Evolutionary conservation across 164 flowering plant genomes (phyloP), one percentile per base, ranked within the genome.

Genomic region (Berberis vulgaris): DNA sequence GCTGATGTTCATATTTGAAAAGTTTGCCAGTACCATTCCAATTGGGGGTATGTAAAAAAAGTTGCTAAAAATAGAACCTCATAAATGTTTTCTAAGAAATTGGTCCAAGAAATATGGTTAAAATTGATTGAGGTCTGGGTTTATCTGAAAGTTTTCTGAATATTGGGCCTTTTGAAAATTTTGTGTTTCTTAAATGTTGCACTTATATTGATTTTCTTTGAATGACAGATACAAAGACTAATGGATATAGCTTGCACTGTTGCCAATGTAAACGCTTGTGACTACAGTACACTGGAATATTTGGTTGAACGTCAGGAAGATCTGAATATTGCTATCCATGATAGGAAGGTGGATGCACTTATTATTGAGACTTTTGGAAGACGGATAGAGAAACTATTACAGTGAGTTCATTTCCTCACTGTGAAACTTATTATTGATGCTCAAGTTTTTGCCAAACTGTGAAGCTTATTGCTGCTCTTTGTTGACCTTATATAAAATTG

Each of bases 291-390:
- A 7, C 72, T 90, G 83, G 87, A 87, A 75, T 77, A 70, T 65
- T 77, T 93, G 89, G 75, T 90, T 64, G 82, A 80, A 41, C 82
- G 76, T 65, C 73, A 89, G 50, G 94, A 87, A 50, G 88, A 86
- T 57, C 82, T 94, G 10, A 88, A 91, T 71, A 86, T 85, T 77
- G 83, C 82, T 59, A 84, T 89, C 67, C 91, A 87, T 69, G 88
- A 85, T 58, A 82, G 93, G 75, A 87, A 89, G 73, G 93, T 84
- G 74, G 96, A 94, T 78, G 96, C 93, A 45, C 96, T 94, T 63
- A 80, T 88, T 64, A 87, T 94, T 40, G 96, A 91, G 77, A 94
- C 99, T 26, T 94, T 94, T 80, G 99, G 99, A 70, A 81, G 91
- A 68, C 89, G 97, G 40, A 86, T 91, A 73, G 97, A 91, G 79